Conservation (phyloP, 2,329 filamentous ascomycete genomes). For the Fusarium pilosicola region DNA sequence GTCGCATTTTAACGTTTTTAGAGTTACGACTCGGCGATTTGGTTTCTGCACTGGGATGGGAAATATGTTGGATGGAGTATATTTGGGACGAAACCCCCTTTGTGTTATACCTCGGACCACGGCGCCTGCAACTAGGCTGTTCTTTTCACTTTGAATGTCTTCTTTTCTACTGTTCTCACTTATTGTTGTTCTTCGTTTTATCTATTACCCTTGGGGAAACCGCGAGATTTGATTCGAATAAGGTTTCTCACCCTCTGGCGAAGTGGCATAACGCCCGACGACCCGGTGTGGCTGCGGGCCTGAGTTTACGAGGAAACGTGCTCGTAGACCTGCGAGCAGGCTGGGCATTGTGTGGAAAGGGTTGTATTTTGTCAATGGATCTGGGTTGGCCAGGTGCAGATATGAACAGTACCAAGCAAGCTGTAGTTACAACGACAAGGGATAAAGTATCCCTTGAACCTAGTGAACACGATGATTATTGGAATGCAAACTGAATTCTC, state of each 20-base stretch:
- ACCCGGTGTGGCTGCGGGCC: constrained; percentile 9
- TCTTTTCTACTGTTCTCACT: constrained; percentile 43
- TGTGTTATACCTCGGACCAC: constrained; percentile 42
- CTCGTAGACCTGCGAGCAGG: constrained; percentile 10
- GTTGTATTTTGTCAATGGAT: constrained; percentile 18
- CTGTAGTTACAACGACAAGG: constrained; percentile 33
- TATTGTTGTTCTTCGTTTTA: constrained; percentile 39
- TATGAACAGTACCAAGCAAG: constrained; percentile 29
- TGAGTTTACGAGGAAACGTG: constrained; percentile 19
- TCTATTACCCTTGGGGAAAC: constrained; percentile 30
- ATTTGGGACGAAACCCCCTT: constrained; percentile 48
- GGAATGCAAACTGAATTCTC: constrained; percentile 32
- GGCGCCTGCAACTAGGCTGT: constrained; percentile 43
- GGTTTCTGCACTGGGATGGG: constrained; percentile 48
- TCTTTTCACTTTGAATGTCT: constrained; percentile 42
- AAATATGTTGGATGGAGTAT: constrained; percentile 56
- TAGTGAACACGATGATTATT: constrained; percentile 44
- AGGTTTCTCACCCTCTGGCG: constrained; percentile 13
- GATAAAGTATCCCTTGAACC: constrained; percentile 24
- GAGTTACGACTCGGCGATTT: constrained; percentile 50
- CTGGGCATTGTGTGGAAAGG: constrained; percentile 16
- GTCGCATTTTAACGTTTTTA: constrained; percentile 47
- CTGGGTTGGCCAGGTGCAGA: constrained; percentile 29
- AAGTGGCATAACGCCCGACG: constrained; percentile 11
- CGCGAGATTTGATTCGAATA: constrained; percentile 13